A percentile compares a stretch with the other conserved stretches of the same genome.
Conservation (phyloP, 148 eudicot species). For the Fagopyrum tataricum region DNA sequence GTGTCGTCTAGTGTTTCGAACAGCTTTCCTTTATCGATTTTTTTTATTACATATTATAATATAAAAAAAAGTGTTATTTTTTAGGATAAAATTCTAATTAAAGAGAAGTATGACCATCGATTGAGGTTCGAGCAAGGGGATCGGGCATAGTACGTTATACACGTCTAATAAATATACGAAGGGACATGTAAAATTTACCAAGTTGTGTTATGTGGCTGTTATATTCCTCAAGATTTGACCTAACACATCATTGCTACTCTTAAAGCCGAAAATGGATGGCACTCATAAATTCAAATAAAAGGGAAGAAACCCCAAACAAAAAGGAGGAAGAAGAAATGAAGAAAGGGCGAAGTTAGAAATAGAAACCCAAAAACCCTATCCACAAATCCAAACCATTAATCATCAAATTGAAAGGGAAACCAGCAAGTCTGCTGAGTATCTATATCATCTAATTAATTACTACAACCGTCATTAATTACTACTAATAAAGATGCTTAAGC, state of each 20-base stretch:
- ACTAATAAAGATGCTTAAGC: conserved; percentile 6
- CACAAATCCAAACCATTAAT: neutral
- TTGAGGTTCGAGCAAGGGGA: too few species aligned
- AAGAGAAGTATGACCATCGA: too few species aligned
- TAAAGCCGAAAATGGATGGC: conserved; percentile 3
- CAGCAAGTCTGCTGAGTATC: neutral
- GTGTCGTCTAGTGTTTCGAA: too few species aligned
- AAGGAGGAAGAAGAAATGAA: neutral
- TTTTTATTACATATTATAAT: too few species aligned
- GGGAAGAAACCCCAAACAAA: neutral
- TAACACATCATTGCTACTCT: neutral
- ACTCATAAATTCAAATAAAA: conserved; percentile 7
- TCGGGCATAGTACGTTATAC: too few species aligned
- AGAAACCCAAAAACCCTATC: neutral
- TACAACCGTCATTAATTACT: conserved; percentile 1
- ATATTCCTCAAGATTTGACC: conserved; percentile 2
- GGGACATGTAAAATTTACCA: neutral
- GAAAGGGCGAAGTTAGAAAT: neutral
- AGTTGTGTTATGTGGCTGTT: neutral
- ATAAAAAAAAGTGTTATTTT: too few species aligned
- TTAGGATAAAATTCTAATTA: too few species aligned
- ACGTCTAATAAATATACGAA: too few species aligned
- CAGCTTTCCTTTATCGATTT: too few species aligned
- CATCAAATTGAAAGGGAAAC: neutral
- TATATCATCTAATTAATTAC: conserved; percentile 6